Base-by-base conservation (phyloP, 768 basidiomycete genomes). In the Suillus discolor region DNA sequence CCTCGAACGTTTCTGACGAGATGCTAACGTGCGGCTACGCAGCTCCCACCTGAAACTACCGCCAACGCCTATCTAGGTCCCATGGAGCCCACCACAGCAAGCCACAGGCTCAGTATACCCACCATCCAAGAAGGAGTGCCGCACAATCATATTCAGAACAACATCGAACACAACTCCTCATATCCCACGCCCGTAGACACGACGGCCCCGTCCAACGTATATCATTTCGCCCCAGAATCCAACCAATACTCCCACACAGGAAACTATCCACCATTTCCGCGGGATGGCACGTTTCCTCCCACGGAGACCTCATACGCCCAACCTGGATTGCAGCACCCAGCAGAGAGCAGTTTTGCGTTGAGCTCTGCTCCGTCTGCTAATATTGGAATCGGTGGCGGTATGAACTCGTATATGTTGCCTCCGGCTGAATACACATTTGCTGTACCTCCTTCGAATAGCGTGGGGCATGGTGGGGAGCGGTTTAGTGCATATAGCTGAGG, bases 31-130 rank as follows among this genome's bases (percentile, higher is more conserved):
- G 20, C 28, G 28, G 16, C 54, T 55, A 2, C 18, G 13, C 31
- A 63, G 62, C 57, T 63, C 57, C 54, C 62, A 16, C 25, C 65
- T 67, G 62, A 69, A 57, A 16, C 38, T 18, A 13, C 15, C 9
- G 12, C 36, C 6, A 42, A 41, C 69, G 71, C 71, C 69, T 25
- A 64, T 69, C 11, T 74, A 71, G 65, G 70, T 69, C 5, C 75
- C 71, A 2, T 68, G 68, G 59, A 71, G 39, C 66, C 76, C 2
- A 38, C 39, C 4, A 36, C 59, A 11, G 69, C 68, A 1, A 74
- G 77, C 16, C 77, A 75, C 4, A 70, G 67, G 31, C 57, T 38
- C 13, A 77, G 75, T 20, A 70, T 77, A 42, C 71, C 71, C 6
- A 45, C 63, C 0, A 60, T 60, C 18, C 70, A 62, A 23, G 71